Conservation (phyloP, 192 early-diverging fungal species). For the Diversispora eburnea region DNA sequence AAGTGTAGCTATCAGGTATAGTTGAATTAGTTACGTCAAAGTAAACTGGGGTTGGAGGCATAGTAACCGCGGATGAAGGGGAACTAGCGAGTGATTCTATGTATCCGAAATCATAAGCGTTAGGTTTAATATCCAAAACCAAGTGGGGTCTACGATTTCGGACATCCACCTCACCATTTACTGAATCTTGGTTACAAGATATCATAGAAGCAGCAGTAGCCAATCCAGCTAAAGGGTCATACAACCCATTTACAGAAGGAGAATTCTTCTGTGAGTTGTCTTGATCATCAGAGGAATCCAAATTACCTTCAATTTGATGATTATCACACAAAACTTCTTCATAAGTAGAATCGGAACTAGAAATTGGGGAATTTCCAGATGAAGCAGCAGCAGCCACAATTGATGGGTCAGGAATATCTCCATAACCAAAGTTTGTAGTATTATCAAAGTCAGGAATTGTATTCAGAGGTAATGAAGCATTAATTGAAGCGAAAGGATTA, state of each 20-base stretch:
- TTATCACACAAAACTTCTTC: background rate
- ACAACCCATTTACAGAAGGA: background rate
- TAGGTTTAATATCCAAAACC: constrained; percentile 10
- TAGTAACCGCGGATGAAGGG: constrained; percentile 13
- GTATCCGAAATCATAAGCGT: background rate
- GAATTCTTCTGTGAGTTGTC: background rate
- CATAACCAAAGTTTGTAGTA: background rate
- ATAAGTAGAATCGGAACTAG: background rate
- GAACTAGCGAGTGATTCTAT: constrained; percentile 8
- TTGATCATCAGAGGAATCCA: background rate
- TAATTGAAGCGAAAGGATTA: background rate
- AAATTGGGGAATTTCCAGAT: background rate
- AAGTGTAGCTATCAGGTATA: background rate
- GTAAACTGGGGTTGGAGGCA: constrained; percentile 24
- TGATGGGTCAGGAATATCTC: background rate
- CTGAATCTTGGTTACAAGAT: background rate
- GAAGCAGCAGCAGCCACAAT: background rate
- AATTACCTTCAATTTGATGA: background rate
- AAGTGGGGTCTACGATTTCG: constrained; percentile 21
- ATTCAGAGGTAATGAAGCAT: background rate
- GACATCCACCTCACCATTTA: background rate
- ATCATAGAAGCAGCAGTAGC: background rate
- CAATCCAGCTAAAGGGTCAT: background rate
- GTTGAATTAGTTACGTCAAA: constrained; percentile 17
- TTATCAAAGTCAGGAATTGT: background rate